Evolutionary conservation across 257 asterid genomes (phyloP).

Genomic region (Nicotiana otophora): DNA sequence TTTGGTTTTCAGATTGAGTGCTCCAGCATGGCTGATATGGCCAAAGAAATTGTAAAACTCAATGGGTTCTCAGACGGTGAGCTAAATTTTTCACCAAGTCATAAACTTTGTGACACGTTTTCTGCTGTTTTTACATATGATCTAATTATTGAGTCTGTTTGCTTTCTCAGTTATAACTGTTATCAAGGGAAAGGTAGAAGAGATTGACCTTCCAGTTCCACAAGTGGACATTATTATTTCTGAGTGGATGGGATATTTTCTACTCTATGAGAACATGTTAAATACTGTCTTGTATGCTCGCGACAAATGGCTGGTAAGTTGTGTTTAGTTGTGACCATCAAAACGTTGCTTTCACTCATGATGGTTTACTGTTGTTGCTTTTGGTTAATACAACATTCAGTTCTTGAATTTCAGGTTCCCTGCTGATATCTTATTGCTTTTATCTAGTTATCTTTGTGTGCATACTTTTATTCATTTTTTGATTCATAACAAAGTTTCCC

Average conservation of each 20-base stretch:
- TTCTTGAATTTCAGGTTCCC: neutral
- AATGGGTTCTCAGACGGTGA: constrained; percentile 77
- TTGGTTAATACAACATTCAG: neutral
- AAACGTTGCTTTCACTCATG: neutral
- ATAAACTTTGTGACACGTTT: neutral
- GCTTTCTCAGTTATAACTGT: constrained; percentile 63
- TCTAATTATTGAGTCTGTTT: neutral
- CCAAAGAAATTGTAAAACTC: constrained; percentile 63
- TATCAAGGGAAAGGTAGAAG: constrained; percentile 90
- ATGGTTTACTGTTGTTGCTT: neutral
- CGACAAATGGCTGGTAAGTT: constrained; percentile 85
- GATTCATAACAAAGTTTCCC: neutral
- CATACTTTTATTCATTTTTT: neutral
- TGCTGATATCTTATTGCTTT: neutral
- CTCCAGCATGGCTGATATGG: constrained; percentile 91
- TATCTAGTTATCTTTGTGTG: neutral
- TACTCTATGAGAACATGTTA: constrained; percentile 87
- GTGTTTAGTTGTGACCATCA: neutral
- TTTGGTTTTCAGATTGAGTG: constrained; percentile 73
- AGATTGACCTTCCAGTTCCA: constrained; percentile 87
- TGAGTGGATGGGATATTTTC: constrained; percentile 97
- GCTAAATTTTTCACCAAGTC: neutral
- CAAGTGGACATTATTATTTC: constrained; percentile 87
- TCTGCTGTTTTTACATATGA: neutral
- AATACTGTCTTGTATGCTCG: constrained; percentile 85